Percentiles rank a stretch among this genome's conserved stretches.
These are phyloP conservation scores for Galerina sulciceps DNA, from an alignment of 768 basidiomycete species.

Conservation along the genomic window DNA sequence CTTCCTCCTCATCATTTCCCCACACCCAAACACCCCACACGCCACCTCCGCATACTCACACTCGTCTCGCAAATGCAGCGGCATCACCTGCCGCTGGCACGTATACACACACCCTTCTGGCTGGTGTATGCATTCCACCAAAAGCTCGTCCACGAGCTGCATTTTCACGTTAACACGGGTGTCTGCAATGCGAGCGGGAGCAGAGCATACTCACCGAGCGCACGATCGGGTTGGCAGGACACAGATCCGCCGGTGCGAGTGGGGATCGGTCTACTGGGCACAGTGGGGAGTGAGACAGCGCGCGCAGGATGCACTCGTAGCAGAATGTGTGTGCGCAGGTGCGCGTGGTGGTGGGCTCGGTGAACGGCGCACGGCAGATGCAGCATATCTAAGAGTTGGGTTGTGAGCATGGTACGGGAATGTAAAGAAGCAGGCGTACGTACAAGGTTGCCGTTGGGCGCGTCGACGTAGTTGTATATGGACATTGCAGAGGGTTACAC, in stretches of 20 bases:
- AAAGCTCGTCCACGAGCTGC: slow-evolving; percentile 83
- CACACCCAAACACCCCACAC: slow-evolving; percentile 55
- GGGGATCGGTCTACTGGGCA: slow-evolving; percentile 87
- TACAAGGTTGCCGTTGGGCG: slow-evolving; percentile 72
- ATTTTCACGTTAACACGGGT: slow-evolving; percentile 5
- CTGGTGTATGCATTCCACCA: slow-evolving; percentile 71
- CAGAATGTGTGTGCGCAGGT: slow-evolving; percentile 90
- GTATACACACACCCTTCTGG: slow-evolving; percentile 62
- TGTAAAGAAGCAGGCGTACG: slow-evolving; percentile 30
- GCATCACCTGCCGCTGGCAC: slow-evolving; percentile 70
- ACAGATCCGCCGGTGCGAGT: slow-evolving; percentile 59
- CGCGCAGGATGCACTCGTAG: slow-evolving; percentile 74
- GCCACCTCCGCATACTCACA: slow-evolving; percentile 61
- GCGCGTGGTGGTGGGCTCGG: slow-evolving; percentile 73
- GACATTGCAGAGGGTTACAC: slow-evolving; percentile 29
- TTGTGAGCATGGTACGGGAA: neutral
- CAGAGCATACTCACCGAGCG: slow-evolving; percentile 58
- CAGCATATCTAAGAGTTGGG: slow-evolving; percentile 64
- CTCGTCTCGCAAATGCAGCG: slow-evolving; percentile 58
- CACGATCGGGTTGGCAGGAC: slow-evolving; percentile 74
- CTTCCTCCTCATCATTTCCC: slow-evolving; percentile 45
- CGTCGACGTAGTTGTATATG: slow-evolving; percentile 61
- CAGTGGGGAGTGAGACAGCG: slow-evolving; percentile 66
- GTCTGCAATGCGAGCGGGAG: neutral
- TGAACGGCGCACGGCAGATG: slow-evolving; percentile 77